These are phyloP conservation scores for Pichia kluyveri DNA, from an alignment of 805 yeast genomes.

Conservation along the genomic window DNA sequence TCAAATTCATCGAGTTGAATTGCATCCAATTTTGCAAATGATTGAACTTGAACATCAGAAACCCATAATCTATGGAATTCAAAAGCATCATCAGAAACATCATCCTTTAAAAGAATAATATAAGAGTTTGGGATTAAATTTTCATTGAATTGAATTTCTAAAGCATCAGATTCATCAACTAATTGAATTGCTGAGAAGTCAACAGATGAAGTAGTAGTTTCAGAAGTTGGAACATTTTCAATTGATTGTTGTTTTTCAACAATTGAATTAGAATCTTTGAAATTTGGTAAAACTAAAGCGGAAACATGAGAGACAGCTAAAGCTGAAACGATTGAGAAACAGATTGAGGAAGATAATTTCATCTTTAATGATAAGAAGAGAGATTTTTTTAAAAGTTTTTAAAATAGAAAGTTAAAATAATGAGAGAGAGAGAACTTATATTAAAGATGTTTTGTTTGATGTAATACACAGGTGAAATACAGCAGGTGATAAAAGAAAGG, in stretches of 20 bases:
- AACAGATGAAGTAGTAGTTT: background rate
- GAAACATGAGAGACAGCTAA: slow-evolving; percentile 10
- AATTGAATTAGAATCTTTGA: slow-evolving; percentile 10
- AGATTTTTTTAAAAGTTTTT: too few species aligned
- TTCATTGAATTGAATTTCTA: slow-evolving; percentile 40
- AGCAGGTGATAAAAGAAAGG: background rate
- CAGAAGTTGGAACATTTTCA: slow-evolving; percentile 17
- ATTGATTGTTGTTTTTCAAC: slow-evolving; percentile 21
- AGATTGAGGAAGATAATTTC: slow-evolving; percentile 12
- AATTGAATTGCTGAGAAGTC: slow-evolving; percentile 6
- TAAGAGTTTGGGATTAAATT: slow-evolving; percentile 64
- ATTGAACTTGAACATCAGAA: slow-evolving; percentile 39
- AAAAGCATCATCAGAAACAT: slow-evolving; percentile 41
- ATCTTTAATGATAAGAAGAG: background rate
- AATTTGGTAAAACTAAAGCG: slow-evolving; percentile 15
- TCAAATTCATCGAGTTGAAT: slow-evolving; percentile 22
- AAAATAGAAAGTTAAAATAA: background rate
- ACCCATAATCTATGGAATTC: slow-evolving; percentile 65
- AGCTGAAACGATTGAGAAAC: slow-evolving; percentile 10
- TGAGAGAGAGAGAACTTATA: background rate
- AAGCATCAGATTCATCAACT: slow-evolving; percentile 21
- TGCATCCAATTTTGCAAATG: slow-evolving; percentile 21
- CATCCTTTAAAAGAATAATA: slow-evolving; percentile 76
- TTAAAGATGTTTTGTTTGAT: background rate
- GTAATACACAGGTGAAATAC: background rate